Percentiles rank a stretch among this genome's conserved stretches.
Conservation (phyloP, 352 stramenopile species). For the Aphanomyces euteiches region DNA sequence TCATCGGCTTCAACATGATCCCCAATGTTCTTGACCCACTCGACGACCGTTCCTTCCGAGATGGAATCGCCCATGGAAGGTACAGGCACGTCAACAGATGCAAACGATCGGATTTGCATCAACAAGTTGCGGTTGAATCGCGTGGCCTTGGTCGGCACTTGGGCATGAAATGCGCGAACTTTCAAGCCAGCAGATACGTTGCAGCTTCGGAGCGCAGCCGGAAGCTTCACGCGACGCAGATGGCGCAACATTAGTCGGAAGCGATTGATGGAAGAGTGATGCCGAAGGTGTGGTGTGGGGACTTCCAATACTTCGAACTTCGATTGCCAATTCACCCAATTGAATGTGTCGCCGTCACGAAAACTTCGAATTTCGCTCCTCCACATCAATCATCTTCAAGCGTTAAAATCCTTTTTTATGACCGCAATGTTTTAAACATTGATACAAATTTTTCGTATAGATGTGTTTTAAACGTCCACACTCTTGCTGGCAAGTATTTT, state of each 20-base stretch:
- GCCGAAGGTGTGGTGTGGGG: neutral
- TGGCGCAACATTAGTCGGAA: constrained; percentile 5
- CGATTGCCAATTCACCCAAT: neutral
- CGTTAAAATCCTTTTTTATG: too few species aligned
- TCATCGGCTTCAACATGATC: constrained; percentile 93
- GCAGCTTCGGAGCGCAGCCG: neutral
- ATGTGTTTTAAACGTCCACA: too few species aligned
- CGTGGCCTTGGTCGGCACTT: neutral
- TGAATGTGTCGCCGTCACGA: neutral
- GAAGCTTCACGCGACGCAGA: constrained; percentile 8
- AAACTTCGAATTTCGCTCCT: neutral
- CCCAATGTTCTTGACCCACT: constrained; percentile 92
- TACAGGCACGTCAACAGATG: constrained; percentile 66
- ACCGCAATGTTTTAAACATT: too few species aligned
- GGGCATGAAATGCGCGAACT: constrained; percentile 10
- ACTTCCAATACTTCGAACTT: constrained; percentile 1
- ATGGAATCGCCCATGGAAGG: constrained; percentile 95
- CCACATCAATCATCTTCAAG: too few species aligned
- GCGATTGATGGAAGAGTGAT: constrained; percentile 6
- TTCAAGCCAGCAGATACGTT: neutral
- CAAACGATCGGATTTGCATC: constrained; percentile 42
- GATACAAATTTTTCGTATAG: too few species aligned
- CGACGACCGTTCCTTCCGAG: constrained; percentile 96
- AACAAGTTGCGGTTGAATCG: constrained; percentile 18
- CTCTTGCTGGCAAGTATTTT: too few species aligned